A percentile compares a stretch with the other conserved stretches of the same genome.
Evolutionary conservation across 768 basidiomycete species (phyloP).

Genomic region (Mycena albidolilacea): DNA sequence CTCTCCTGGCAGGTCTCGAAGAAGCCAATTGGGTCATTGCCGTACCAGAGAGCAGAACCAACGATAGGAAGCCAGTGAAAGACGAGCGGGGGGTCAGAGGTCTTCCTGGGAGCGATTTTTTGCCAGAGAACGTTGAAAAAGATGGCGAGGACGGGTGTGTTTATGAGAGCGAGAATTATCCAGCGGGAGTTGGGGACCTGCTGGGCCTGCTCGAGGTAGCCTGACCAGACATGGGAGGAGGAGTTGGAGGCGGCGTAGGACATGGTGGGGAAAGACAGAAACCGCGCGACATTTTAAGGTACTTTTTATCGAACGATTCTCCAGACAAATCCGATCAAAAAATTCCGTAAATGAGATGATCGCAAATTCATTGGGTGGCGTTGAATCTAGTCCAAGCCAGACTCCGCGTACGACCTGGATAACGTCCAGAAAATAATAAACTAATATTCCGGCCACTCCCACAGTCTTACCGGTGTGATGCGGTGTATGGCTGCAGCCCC

Average conservation of each 20-base stretch:
- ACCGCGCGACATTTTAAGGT: not conserved
- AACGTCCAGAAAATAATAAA: too few relatives aligned
- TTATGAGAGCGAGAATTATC: conserved; percentile 68
- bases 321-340: not conserved
- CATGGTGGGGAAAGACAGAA: conserved; percentile 46
- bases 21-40: conserved; percentile 93
- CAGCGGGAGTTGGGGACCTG: conserved; percentile 56
- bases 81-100: conserved; percentile 87
- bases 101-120: conserved; percentile 79
- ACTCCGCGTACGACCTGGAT: too few relatives aligned
- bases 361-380: too few relatives aligned
- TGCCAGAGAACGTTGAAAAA: conserved; percentile 85
- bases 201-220: conserved; percentile 59
- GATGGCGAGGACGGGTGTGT: conserved; percentile 77
- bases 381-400: too few relatives aligned
- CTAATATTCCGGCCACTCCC: too few relatives aligned
- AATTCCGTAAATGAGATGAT: conserved; percentile 40
- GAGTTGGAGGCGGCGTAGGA: conserved; percentile 56
- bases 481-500: too few relatives aligned
- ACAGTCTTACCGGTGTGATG: too few relatives aligned
- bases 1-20: conserved; percentile 84
- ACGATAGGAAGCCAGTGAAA: conserved; percentile 94
- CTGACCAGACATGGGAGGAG: conserved; percentile 61
- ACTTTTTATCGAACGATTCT: conserved; percentile 30
- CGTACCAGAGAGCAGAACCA: conserved; percentile 91